Evolutionary conservation across 176 grass and related monocot genomes (phyloP), one percentile per base, ranked within the genome.

Genomic region (Avena eriantha): DNA sequence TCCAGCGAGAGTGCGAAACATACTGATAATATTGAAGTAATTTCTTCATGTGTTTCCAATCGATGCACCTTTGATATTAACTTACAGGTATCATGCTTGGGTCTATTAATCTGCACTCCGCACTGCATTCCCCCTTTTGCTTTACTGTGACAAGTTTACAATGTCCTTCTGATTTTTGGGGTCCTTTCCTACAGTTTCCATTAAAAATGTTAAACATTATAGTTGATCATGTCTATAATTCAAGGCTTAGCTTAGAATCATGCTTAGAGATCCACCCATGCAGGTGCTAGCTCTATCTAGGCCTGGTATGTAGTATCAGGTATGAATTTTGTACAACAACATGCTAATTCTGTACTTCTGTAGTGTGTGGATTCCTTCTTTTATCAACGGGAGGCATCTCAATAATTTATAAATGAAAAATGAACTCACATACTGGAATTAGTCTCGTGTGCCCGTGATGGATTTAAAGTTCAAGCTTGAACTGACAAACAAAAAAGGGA

Each of bases 391-490:
- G 50, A 56, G 35, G 9, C 33, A 84, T 31, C 22, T 73, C 5
- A 19, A 82, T 19, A 86, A 78, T 82, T 23, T 39, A 16, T 36
- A 41, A 54, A 21, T 43, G 51, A 45, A 78, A 22, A 70, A 82
- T 82, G 33, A 86, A 16, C 58, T 73, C 59, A 58, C 43, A 19
- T n/a, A 1, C 31, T 48, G 83, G 19, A 29, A 61, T 76, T 58
- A 68, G 69, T 82, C 26, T 81, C 49, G 35, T 53, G 8, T 1
- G 34, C 1, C 29, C 8, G 73, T 73, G 33, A 26, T 73, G 22
- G 16, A 73, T 48, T 26, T 56, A 3, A 58, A 17, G 54, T 24
- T 31, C 10, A 83, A 61, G 6, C 36, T 73, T 74, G 26, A 46
- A 47, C 69, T 17, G 0, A 83, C 41, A 55, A 67, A 67, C 1